Conservation (phyloP, 768 basidiomycete species). For the Pilatotrama ljubarskyi region DNA sequence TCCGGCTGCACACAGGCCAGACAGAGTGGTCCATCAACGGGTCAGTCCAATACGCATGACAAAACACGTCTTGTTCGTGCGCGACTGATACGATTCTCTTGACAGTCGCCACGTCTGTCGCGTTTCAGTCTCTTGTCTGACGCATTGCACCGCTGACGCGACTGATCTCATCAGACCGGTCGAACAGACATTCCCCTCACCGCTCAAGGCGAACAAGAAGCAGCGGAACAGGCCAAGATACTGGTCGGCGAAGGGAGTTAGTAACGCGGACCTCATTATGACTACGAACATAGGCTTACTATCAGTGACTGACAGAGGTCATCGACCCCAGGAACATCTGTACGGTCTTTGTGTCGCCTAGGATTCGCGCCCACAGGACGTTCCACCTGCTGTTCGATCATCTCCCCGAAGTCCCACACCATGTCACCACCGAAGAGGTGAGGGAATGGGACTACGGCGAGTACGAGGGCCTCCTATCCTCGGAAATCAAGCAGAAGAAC, state of each 20-base stretch:
- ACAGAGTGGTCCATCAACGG: conserved; percentile 94
- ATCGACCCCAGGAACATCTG: conserved; percentile 81
- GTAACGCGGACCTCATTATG: conserved; percentile 32
- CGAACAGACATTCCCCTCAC: conserved; percentile 88
- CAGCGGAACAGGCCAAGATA: conserved; percentile 59
- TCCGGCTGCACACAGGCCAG: conserved; percentile 54
- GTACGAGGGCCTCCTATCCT: conserved; percentile 79
- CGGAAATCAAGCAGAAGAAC: conserved; percentile 69
- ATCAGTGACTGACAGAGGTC: conserved; percentile 45
- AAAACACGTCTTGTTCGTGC: conserved; percentile 3
- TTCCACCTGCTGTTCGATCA: conserved; percentile 77
- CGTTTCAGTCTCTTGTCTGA: conserved; percentile 8
- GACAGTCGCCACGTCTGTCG: conserved; percentile 60
- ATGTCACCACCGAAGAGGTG: conserved; percentile 62
- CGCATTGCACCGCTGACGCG: conserved; percentile 3
- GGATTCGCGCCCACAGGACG: conserved; percentile 80
- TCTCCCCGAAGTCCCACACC: conserved; percentile 46
- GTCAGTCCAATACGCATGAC: conserved; percentile 37
- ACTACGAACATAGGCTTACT: neutral
- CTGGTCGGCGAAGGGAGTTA: conserved; percentile 79
- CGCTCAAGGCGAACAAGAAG: conserved; percentile 65
- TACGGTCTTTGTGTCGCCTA: conserved; percentile 82
- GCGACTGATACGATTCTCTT: conserved; percentile 13
- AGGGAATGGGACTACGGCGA: conserved; percentile 92
- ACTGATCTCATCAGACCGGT: conserved; percentile 63